phyloP scores from a whole-genome alignment of 2,329 filamentous ascomycete species.

The Drechslerella coelobrocha region DNA sequence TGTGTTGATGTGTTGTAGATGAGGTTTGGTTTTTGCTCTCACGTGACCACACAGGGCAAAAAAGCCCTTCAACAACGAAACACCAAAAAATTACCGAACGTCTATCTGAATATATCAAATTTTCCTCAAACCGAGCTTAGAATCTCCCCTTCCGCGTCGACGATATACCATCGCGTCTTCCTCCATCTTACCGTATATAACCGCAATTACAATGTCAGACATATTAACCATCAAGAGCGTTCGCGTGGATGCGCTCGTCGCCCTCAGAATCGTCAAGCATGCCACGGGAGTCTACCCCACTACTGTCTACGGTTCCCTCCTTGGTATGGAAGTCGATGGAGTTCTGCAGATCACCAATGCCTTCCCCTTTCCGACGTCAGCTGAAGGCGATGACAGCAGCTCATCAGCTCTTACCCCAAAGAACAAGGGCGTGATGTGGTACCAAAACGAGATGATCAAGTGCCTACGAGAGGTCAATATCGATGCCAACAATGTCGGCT shows the following conservation, averaged over 20 bases:
- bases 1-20: slow-evolving; percentile 37
- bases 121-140: slow-evolving; percentile 36
- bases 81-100: not conserved
- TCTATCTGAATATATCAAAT: not conserved
- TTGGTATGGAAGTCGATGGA: slow-evolving; percentile 86
- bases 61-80: slow-evolving; percentile 38
- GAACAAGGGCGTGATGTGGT: slow-evolving; percentile 84
- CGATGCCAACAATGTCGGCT: slow-evolving; percentile 95
- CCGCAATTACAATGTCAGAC: slow-evolving; percentile 35
- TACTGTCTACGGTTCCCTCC: slow-evolving; percentile 84
- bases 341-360: slow-evolving; percentile 90
- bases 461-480: slow-evolving; percentile 97
- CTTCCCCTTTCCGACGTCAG: slow-evolving; percentile 80
- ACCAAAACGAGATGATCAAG: slow-evolving; percentile 97
- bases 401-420: slow-evolving; percentile 85
- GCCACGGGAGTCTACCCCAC: slow-evolving; percentile 87
- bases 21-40: slow-evolving; percentile 15
- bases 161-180: slow-evolving; percentile 1
- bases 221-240: slow-evolving; percentile 71
- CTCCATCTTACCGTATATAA: slow-evolving; percentile 19
- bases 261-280: slow-evolving; percentile 98
- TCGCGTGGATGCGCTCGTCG: slow-evolving; percentile 92
- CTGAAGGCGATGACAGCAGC: slow-evolving; percentile 49
- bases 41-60: slow-evolving; percentile 42
- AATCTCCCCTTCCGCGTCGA: not conserved